Evolutionary conservation across 805 yeast genomes (phyloP), one percentile per base, ranked within the genome.

Genomic region (Yamadazyma sp.): DNA sequence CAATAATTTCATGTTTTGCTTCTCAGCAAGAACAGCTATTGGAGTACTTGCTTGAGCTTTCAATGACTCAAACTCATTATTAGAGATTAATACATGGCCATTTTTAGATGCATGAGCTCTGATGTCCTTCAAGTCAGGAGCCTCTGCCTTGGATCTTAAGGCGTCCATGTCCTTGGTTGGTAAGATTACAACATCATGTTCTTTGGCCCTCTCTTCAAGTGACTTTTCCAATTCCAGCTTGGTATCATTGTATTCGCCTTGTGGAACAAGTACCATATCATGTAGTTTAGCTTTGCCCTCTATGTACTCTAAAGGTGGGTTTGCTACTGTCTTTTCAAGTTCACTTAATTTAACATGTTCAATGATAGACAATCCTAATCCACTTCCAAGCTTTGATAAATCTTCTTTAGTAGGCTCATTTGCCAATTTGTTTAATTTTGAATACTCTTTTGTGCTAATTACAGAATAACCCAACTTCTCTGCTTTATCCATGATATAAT

Each of bases 401-500:
- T 43, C 44, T 11, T 30, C 16, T 45, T 32, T 21, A 51, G 61
- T 30, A 15, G 47, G 43, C 10, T 32, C 21, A 8, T 21, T 17
- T 3, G 34, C 30, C 21, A 35, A 24, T 5, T 23, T 8, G 8
- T 27, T 4, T 12, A 40, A 25, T 28, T 34, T 27, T 11, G 30
- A 9, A 22, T 27, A 29, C 7, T 29, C 29, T 5, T 48, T 27
- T 3, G 35, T 14, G 12, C 41, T 13, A 4, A 42, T 29, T 2
- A 49, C 50, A 17, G 34, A 35, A 3, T 19, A 19, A 6, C 47
- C 50, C 4, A 30, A 27, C 2, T 4, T 13, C 16, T 29, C 30
- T 4, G 65, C 58, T 27, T 52, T 55, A 27, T 52, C 52, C 10
- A 44, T 39, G 3, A 65, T 23, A 37, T 47, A 52, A 5, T 48